phyloP scores from a whole-genome alignment of 805 yeast species.

The Komagataella kurtzmanii region DNA sequence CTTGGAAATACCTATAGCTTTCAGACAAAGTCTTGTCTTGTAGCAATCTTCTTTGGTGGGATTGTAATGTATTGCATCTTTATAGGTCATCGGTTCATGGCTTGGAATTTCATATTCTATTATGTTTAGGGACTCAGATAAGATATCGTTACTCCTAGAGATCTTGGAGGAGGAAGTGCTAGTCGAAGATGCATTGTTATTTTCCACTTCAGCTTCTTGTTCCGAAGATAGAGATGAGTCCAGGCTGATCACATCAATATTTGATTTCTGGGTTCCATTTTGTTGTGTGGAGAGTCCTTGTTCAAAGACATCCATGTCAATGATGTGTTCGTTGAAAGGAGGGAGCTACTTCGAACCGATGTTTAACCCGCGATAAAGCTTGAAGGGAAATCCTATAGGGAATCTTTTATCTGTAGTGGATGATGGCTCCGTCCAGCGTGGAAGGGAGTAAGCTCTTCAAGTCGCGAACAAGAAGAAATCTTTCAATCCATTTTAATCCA shows the following conservation, averaged over 20 bases:
- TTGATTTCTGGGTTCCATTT: neutral
- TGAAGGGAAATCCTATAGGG: neutral
- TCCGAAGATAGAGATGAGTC: neutral
- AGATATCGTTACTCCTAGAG: slow-evolving; percentile 4
- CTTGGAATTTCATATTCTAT: neutral
- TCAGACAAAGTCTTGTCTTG: slow-evolving; percentile 38
- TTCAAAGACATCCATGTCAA: neutral
- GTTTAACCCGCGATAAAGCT: neutral
- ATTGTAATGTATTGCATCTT: neutral
- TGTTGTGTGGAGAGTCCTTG: neutral
- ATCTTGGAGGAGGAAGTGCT: slow-evolving; percentile 13
- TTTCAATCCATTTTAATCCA: neutral
- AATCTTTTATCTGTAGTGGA: neutral
- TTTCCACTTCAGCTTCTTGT: neutral
- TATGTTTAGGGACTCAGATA: neutral
- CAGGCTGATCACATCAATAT: neutral
- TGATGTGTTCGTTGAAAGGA: neutral
- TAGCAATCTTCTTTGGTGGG: slow-evolving; percentile 27
- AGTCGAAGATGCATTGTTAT: slow-evolving; percentile 3
- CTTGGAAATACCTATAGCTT: slow-evolving; percentile 40
- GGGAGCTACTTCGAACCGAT: neutral
- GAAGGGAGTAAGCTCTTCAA: neutral
- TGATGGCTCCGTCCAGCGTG: neutral
- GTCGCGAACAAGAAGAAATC: neutral
- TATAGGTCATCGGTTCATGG: neutral